Conservation (phyloP, 495 filamentous ascomycete species). For the Massariosphaeria phaeospora region DNA sequence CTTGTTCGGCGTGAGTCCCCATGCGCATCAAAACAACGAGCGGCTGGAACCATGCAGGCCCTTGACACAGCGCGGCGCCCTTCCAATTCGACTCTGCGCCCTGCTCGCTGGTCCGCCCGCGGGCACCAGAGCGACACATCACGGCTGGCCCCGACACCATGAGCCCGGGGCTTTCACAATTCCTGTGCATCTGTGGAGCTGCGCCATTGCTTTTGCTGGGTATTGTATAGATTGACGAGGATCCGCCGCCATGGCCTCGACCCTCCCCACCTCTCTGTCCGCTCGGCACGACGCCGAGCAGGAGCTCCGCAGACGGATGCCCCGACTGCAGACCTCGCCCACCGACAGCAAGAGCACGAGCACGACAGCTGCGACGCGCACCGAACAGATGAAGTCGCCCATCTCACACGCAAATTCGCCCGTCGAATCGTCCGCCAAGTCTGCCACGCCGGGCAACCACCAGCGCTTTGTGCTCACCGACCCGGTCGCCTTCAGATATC, state of each 20-base stretch:
- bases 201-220: background rate
- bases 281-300: background rate
- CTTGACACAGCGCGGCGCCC: background rate
- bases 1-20: background rate
- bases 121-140: background rate
- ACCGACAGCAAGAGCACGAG: background rate
- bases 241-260: slow-evolving; percentile 10
- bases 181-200: background rate
- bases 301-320: slow-evolving; percentile 22
- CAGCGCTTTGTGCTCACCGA: slow-evolving; percentile 45
- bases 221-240: background rate
- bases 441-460: slow-evolving; percentile 22
- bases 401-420: slow-evolving; percentile 2
- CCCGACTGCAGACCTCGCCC: slow-evolving; percentile 19
- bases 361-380: background rate
- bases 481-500: slow-evolving; percentile 53
- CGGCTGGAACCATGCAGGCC: slow-evolving; percentile 4
- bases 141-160: slow-evolving; percentile 7
- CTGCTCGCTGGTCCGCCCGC: slow-evolving; percentile 10
- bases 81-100: background rate
- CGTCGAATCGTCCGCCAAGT: slow-evolving; percentile 1
- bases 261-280: slow-evolving; percentile 2
- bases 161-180: slow-evolving; percentile 10
- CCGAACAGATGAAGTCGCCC: slow-evolving; percentile 3
- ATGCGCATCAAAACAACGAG: background rate